These are phyloP conservation scores for Phyllostachys edulis DNA, from an alignment of 176 grass and related monocot genomes.

Conservation along the genomic window DNA sequence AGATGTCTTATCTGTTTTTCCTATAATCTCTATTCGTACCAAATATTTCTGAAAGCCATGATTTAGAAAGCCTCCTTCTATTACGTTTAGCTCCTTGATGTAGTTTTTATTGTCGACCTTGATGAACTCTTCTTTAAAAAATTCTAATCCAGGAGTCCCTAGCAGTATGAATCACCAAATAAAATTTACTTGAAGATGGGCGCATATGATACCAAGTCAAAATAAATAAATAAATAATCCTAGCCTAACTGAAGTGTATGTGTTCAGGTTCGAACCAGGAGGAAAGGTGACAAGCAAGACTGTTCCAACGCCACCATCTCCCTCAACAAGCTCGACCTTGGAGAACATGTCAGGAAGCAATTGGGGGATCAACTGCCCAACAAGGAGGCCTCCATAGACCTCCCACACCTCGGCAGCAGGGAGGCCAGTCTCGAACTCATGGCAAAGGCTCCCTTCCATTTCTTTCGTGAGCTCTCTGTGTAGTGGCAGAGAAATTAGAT, in stretches of 20 bases:
- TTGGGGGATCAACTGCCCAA: neutral
- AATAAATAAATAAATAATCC: neutral
- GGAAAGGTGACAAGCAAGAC: conserved; percentile 6
- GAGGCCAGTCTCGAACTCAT: conserved; percentile 25
- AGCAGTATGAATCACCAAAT: no score
- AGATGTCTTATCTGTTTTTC: neutral
- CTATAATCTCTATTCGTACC: conserved; percentile 21
- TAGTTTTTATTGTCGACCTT: conserved; percentile 27
- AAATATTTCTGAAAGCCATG: conserved; percentile 36
- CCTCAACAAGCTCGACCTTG: conserved; percentile 31
- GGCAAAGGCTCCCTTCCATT: conserved; percentile 33
- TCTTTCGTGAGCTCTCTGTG: neutral
- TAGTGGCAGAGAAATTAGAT: no score
- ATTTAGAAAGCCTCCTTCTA: conserved; percentile 10
- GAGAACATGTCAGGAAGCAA: conserved; percentile 30
- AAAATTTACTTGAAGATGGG: neutral
- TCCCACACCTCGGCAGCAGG: conserved; percentile 21
- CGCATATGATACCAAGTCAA: neutral
- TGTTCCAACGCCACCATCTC: conserved; percentile 33
- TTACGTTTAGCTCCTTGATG: conserved; percentile 35
- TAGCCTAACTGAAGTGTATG: neutral
- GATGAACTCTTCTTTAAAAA: conserved; percentile 21
- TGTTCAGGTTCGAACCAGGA: conserved; percentile 7
- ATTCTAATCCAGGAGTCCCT: neutral
- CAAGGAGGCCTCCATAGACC: conserved; percentile 22